Evolutionary conservation across 106 monocot species (phyloP), one percentile per base, ranked within the genome.

Genomic region (Dendrobium nobile): DNA sequence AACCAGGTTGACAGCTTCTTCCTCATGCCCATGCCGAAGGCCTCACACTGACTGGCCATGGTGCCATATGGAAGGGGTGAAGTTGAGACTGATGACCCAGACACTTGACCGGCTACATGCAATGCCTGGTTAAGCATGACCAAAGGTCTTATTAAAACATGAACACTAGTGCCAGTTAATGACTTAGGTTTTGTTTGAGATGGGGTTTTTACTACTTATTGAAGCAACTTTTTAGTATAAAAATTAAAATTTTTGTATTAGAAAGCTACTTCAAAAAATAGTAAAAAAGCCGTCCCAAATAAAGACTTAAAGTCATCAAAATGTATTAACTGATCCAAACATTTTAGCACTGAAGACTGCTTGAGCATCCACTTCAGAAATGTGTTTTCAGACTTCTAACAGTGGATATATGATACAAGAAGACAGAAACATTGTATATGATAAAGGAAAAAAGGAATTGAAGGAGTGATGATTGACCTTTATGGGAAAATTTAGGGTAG

Each of bases 1-100:
- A 95, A 83, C 98, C 98, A 98, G 67, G 88, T 90, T 10, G 98
- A 98, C 18, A 98, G 83, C 82, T 98, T 98, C 88, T 84, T 98
- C 85, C 95, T 90, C 40, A 86, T 89, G 79, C 89, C 89, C 80
- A 87, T 78, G 40, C 92, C 97, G 13, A 95, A 89, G 28, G 95
- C 89, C 78, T 98, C 98, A 15, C 98, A 98, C 78, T 95, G 98
- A 72, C 89, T 87, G 7, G 98, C 83, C 92, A 98, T 93, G 24
- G 91, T 84, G 8, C 95, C 91, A 56, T 95, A 98, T 5, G 98
- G 94, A 22, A 98, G 88, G 3, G 98, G 98, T 2, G 98, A 98
- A 67, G 98, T 92, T 27, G 98, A 95, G 33, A 91, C 84, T 9
- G 91, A 84, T 48, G 98, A 81, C 1, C 90, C 98, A 5, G 95